Evolutionary conservation across 371 early-diverging fungal genomes (phyloP).

Genomic region (Polyrhizophydium stewartii): DNA sequence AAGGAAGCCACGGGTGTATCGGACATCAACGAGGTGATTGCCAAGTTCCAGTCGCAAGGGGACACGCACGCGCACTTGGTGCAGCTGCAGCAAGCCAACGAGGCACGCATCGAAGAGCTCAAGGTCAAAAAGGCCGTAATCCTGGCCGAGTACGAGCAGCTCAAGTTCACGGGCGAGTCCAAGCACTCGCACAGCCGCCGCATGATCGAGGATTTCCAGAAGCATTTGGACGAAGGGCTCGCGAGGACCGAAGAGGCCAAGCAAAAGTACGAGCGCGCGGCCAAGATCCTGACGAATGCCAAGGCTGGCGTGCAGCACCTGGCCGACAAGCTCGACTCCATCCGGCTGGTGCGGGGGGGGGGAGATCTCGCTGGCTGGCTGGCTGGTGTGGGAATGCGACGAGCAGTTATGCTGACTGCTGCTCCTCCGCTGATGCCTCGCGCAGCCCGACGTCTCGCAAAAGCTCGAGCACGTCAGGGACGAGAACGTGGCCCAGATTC

Average conservation of each 20-base stretch:
- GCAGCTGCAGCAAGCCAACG: slow-evolving; percentile 34
- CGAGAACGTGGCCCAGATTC: slow-evolving; percentile 28
- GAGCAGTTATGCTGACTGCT: background rate
- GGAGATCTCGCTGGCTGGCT: background rate
- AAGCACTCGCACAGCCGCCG: slow-evolving; percentile 25
- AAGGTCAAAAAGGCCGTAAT: slow-evolving; percentile 33
- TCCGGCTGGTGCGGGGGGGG: slow-evolving; percentile 33
- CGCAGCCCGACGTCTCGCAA: slow-evolving; percentile 26
- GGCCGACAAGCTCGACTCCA: slow-evolving; percentile 43
- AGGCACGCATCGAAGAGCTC: slow-evolving; percentile 35
- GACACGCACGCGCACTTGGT: slow-evolving; percentile 45
- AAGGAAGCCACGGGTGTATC: slow-evolving; percentile 54
- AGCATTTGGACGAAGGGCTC: slow-evolving; percentile 22
- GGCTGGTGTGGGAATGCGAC: background rate
- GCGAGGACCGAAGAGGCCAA: slow-evolving; percentile 31
- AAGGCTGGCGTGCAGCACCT: slow-evolving; percentile 49
- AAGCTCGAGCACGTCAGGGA: slow-evolving; percentile 23
- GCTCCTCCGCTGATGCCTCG: too few species aligned
- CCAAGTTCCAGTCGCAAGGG: slow-evolving; percentile 50
- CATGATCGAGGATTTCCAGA: slow-evolving; percentile 42
- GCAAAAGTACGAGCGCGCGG: slow-evolving; percentile 38
- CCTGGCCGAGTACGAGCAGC: slow-evolving; percentile 33
- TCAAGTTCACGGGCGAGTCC: slow-evolving; percentile 38
- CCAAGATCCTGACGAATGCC: slow-evolving; percentile 35
- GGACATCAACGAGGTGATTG: slow-evolving; percentile 48